Evolutionary conservation across 2,329 filamentous ascomycete species (phyloP).

Genomic region (Trichoderma harzianum): DNA sequence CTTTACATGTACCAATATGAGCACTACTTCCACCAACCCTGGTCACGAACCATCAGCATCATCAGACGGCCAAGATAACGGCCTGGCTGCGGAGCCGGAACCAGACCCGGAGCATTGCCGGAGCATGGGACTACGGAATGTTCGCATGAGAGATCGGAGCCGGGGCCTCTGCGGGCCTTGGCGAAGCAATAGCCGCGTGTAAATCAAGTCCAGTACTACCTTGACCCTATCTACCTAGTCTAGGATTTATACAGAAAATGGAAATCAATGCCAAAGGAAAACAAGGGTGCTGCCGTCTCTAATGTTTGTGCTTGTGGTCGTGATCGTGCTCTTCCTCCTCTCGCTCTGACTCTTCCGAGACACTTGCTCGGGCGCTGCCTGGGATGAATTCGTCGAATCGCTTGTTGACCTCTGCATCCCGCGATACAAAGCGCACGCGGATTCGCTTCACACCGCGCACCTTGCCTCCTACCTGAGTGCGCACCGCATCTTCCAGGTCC

Average conservation of each 20-base stretch:
- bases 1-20: neutral
- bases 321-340: constrained; percentile 38
- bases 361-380: constrained; percentile 61
- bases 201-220: constrained; percentile 6
- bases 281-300: constrained; percentile 23
- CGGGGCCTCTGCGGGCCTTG: neutral
- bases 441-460: constrained; percentile 83
- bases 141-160: neutral
- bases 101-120: neutral
- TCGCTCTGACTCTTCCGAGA: constrained; percentile 40
- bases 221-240: neutral
- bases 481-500: constrained; percentile 68
- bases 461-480: constrained; percentile 68
- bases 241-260: neutral
- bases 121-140: neutral
- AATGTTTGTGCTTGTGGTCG: constrained; percentile 31
- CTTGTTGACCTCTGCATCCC: constrained; percentile 55
- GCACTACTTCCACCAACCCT: neutral
- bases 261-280: neutral
- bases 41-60: neutral
- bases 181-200: neutral
- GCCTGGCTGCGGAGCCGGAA: neutral
- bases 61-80: neutral
- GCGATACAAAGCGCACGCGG: constrained; percentile 76
- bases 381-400: constrained; percentile 76